Conservation (phyloP, 2,329 filamentous ascomycete species). For the Paraconiothyrium sp. region DNA sequence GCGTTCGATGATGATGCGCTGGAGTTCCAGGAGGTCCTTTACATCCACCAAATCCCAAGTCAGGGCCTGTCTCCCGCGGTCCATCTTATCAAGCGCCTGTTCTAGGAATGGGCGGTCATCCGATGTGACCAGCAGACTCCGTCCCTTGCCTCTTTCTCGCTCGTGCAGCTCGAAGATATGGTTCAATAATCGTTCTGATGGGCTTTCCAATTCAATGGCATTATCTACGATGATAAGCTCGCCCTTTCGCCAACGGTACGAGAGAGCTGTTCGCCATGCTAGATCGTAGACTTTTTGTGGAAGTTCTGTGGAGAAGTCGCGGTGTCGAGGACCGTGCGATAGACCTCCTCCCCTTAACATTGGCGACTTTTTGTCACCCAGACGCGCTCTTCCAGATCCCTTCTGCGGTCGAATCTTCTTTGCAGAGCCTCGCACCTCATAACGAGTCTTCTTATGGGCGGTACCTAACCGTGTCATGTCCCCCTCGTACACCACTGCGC, state of each 20-base stretch:
- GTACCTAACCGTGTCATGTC: constrained; percentile 83
- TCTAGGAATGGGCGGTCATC: constrained; percentile 64
- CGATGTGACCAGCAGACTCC: constrained; percentile 43
- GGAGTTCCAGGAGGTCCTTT: constrained; percentile 88
- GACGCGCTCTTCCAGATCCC: constrained; percentile 80
- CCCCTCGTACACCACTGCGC: constrained; percentile 91
- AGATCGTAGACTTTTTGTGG: constrained; percentile 93
- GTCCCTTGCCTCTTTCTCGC: constrained; percentile 53
- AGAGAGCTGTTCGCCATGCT: constrained; percentile 92
- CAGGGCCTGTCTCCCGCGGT: constrained; percentile 75
- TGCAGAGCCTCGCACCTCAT: constrained; percentile 83
- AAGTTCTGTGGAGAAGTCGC: constrained; percentile 86
- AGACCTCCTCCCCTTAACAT: constrained; percentile 87
- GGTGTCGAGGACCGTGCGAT: constrained; percentile 85
- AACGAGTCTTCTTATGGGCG: constrained; percentile 66
- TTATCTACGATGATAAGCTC: constrained; percentile 88
- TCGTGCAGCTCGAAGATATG: constrained; percentile 75
- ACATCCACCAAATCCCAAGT: constrained; percentile 86
- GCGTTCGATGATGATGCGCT: constrained; percentile 87
- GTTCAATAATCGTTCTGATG: constrained; percentile 69
- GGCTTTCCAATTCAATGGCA: constrained; percentile 74
- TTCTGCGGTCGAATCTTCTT: constrained; percentile 88
- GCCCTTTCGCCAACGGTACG: constrained; percentile 86
- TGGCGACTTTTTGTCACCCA: constrained; percentile 83
- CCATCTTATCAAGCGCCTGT: constrained; percentile 70